Evolutionary conservation across 129 eudicot species (phyloP).

Genomic region (Flaveria robusta): DNA sequence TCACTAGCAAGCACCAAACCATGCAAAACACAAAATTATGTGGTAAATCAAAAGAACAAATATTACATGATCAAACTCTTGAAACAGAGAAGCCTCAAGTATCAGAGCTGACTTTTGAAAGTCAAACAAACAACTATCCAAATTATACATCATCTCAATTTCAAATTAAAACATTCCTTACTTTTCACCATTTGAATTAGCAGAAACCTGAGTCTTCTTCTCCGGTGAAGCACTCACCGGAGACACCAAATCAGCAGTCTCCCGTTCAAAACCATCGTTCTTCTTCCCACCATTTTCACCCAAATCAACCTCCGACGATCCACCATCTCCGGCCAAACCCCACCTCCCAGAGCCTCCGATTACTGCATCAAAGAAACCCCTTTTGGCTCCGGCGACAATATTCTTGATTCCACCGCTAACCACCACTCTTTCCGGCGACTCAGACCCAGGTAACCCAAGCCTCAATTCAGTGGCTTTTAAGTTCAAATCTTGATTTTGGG

Average conservation of each 20-base stretch:
- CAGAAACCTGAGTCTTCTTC: conserved; percentile 41
- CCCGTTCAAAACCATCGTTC: conserved; percentile 35
- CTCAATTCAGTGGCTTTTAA: conserved; percentile 82
- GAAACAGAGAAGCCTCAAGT: conserved; percentile 6
- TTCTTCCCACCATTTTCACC: conserved; percentile 39
- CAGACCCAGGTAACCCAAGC: conserved; percentile 82
- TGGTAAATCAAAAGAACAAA: background rate
- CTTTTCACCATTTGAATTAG: conserved; percentile 46
- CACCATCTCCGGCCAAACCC: conserved; percentile 55
- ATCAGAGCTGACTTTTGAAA: conserved; percentile 26
- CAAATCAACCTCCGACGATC: conserved; percentile 48
- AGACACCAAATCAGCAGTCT: conserved; percentile 16
- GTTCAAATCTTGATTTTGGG: conserved; percentile 44
- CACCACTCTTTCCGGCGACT: conserved; percentile 59
- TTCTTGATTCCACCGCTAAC: conserved; percentile 21
- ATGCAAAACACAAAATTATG: no score
- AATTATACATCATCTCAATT: background rate
- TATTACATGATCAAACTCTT: conserved; percentile 18
- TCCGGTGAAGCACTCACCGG: background rate
- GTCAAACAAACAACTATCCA: conserved; percentile 24
- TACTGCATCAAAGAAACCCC: conserved; percentile 62
- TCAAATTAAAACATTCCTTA: conserved; percentile 22
- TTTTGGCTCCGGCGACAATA: conserved; percentile 61
- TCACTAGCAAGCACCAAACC: background rate
- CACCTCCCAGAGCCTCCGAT: conserved; percentile 54